Evolutionary conservation across 306 rosid genomes (phyloP).

Genomic region (Cucurbita argyrosperma): DNA sequence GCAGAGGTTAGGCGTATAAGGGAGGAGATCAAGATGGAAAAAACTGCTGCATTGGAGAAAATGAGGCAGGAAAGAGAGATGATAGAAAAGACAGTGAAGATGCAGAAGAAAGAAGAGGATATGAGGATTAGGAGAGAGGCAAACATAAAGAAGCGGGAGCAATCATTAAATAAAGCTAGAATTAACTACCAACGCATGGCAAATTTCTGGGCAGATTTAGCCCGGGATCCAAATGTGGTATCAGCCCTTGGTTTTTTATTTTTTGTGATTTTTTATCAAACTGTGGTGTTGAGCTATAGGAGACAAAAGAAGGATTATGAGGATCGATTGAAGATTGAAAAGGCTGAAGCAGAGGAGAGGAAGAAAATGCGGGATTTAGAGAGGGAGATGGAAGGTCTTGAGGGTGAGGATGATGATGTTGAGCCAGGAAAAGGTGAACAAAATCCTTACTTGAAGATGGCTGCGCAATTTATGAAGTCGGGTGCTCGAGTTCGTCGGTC

Average conservation of each 20-base stretch:
- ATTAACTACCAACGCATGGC: slow-evolving; percentile 17
- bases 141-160: slow-evolving; percentile 31
- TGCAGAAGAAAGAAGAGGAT: slow-evolving; percentile 50
- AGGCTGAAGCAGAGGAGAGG: slow-evolving; percentile 90
- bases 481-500: slow-evolving; percentile 89
- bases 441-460: slow-evolving; percentile 75
- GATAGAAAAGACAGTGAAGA: slow-evolving; percentile 27
- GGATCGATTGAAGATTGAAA: slow-evolving; percentile 79
- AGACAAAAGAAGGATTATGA: slow-evolving; percentile 93
- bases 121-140: slow-evolving; percentile 29
- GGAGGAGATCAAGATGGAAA: slow-evolving; percentile 46
- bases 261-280: slow-evolving; percentile 60
- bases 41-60: slow-evolving; percentile 31
- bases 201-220: slow-evolving; percentile 45
- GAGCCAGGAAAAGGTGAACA: slow-evolving; percentile 57
- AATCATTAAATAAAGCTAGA: slow-evolving; percentile 35
- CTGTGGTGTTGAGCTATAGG: slow-evolving; percentile 69
- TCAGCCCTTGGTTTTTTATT: slow-evolving; percentile 52
- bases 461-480: slow-evolving; percentile 87
- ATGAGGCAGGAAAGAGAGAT: slow-evolving; percentile 39
- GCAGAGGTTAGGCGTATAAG: slow-evolving; percentile 38
- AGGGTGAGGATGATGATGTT: slow-evolving; percentile 46
- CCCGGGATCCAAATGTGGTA: slow-evolving; percentile 28
- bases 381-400: slow-evolving; percentile 46
- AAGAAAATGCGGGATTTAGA: slow-evolving; percentile 69